Percentiles rank a stretch among this genome's conserved stretches.
These are phyloP conservation scores for Polytolypa hystricis DNA, from an alignment of 2,329 filamentous ascomycete genomes.

Conservation along the genomic window DNA sequence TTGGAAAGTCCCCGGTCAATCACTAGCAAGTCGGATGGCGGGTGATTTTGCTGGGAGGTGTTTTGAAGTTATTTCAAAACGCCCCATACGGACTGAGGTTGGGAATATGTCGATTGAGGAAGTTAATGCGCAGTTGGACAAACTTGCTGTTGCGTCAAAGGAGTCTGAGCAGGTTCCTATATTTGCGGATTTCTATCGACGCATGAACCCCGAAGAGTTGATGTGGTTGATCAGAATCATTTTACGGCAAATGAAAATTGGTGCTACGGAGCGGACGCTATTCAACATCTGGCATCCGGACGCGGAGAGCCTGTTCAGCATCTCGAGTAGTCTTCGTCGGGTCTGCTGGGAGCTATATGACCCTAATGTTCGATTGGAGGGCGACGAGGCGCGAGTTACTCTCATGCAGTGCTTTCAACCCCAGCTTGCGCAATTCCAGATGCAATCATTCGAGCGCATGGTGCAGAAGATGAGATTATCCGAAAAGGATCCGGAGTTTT, in stretches of 20 bases:
- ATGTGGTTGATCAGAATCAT: constrained; percentile 94
- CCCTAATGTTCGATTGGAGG: constrained; percentile 58
- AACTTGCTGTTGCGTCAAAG: constrained; percentile 60
- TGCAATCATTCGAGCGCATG: constrained; percentile 70
- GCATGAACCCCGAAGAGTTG: constrained; percentile 88
- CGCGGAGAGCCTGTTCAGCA: constrained; percentile 68
- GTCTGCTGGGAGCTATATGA: constrained; percentile 93
- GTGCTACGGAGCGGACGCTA: constrained; percentile 78
- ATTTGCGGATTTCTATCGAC: constrained; percentile 70
- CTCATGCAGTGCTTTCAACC: constrained; percentile 96
- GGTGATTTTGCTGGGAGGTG: constrained; percentile 90
- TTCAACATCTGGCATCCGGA: constrained; percentile 74
- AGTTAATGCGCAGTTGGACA: constrained; percentile 77
- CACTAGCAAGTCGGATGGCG: constrained; percentile 52
- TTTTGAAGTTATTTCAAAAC: constrained; percentile 73
- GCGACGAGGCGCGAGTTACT: constrained; percentile 60
- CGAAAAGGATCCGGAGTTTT: constrained; percentile 66
- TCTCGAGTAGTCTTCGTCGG: constrained; percentile 76
- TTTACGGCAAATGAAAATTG: constrained; percentile 63
- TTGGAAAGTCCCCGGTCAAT: constrained; percentile 80
- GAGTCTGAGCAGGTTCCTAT: constrained; percentile 79
- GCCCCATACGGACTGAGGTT: constrained; percentile 60
- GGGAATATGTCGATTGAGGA: constrained; percentile 79
- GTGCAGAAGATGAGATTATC: constrained; percentile 55
- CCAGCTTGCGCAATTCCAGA: constrained; percentile 86